A percentile compares a stretch with the other conserved stretches of the same genome.
Conservation (phyloP, 345 rosid genomes). For the Lenwebbia sp. region DNA sequence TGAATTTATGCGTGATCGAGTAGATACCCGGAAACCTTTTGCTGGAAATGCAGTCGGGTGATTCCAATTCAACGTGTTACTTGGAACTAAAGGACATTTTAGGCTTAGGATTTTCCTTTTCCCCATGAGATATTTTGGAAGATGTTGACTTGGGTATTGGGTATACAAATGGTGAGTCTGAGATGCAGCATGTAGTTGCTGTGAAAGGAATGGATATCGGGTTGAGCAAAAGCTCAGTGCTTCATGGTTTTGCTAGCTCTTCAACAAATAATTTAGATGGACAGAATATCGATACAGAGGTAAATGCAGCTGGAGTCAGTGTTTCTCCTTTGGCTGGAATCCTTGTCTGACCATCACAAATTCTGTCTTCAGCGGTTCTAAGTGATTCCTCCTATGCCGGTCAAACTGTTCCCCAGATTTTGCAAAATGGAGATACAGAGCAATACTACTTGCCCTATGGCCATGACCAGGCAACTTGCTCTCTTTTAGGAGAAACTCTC, state of each 20-base stretch:
- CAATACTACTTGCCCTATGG: constrained; percentile 16
- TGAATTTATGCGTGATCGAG: constrained; percentile 79
- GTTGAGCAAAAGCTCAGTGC: constrained; percentile 26
- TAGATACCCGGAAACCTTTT: constrained; percentile 35
- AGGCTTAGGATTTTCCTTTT: constrained; percentile 64
- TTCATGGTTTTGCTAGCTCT: constrained; percentile 34
- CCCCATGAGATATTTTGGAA: constrained; percentile 34
- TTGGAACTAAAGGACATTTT: constrained; percentile 57
- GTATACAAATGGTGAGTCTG: constrained; percentile 53
- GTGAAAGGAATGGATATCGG: constrained; percentile 52
- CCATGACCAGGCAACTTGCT: constrained; percentile 20
- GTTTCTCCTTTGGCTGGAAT: constrained; percentile 23
- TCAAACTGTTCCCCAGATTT: constrained; percentile 37
- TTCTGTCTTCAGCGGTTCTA: constrained; percentile 27
- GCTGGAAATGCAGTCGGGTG: constrained; percentile 22
- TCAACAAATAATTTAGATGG: constrained; percentile 33
- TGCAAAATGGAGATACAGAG: constrained; percentile 24
- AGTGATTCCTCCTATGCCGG: constrained; percentile 27
- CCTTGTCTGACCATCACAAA: constrained; percentile 18
- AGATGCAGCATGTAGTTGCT: constrained; percentile 62
- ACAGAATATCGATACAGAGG: constrained; percentile 13
- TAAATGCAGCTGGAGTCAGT: constrained; percentile 21
- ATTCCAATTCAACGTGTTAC: constrained; percentile 42
- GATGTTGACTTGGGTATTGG: constrained; percentile 33
- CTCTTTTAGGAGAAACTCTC: constrained; percentile 19